Evolutionary conservation across 176 grass and related monocot genomes (phyloP), one percentile per base, ranked within the genome.

Genomic region (Eragrostis curvula): DNA sequence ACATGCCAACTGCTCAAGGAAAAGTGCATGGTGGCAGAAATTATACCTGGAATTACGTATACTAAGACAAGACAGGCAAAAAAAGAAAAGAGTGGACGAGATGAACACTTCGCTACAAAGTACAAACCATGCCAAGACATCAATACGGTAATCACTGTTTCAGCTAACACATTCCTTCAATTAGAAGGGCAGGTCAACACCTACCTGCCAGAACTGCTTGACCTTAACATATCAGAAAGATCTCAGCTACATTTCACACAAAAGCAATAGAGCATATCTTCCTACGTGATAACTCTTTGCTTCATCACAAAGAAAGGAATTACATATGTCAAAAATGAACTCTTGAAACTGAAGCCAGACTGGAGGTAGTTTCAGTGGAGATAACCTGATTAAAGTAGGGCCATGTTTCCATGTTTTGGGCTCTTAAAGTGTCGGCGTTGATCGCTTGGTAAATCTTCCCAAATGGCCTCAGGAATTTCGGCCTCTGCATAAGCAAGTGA

Each of bases 381-480:
- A 78, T 47, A 63, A 98, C 96, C 88, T 98, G 92, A 86, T 93
- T 93, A 47, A 95, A 98, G 74, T 95, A 95, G 21, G 96, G 96
- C 79, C 79, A 95, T 1, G 96, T 98, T 85, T 98, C 92, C 84
- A 94, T 95, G 52, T 95, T 95, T 58, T 95, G 96, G 5, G 96
- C 96, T 77, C 92, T 79, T 43, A 95, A 55, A 17, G 88, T 98
- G 79, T 95, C 92, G 0, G 88, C 13, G 45, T 98, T 98, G 70
- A 98, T 95, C 12, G 92, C 90, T 77, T 98, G 96, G 71, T 93
- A 98, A 73, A 95, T 98, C 84, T 87, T 91, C 75, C 96, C 96
- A 79, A 61, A 93, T 8, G 92, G 81, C n/a, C 90, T 85, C 79
- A 98, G 73, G 72, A 93, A 88, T 75, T 98, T 98, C 56, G 96